Evolutionary conservation across 495 filamentous ascomycete species (phyloP).

Genomic region (Jackrogersella multiformis): DNA sequence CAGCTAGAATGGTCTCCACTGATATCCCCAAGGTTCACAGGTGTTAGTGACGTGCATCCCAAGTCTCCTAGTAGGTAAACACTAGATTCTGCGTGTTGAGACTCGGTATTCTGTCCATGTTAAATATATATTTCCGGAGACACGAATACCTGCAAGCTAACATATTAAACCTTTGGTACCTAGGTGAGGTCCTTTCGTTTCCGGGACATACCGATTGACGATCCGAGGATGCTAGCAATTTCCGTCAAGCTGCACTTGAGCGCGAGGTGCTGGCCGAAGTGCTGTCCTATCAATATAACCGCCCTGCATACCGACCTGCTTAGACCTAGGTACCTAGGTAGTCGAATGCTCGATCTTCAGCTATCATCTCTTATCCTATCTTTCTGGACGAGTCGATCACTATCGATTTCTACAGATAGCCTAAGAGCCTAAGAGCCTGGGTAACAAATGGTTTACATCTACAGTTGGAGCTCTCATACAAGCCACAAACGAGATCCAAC

Average conservation of each 20-base stretch:
- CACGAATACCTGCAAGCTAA: neutral
- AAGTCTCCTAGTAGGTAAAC: neutral
- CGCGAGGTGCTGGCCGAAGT: neutral
- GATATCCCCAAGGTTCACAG: neutral
- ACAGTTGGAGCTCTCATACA: constrained; percentile 18
- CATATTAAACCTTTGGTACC: neutral
- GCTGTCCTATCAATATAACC: neutral
- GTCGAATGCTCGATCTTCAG: constrained; percentile 7
- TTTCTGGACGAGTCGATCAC: constrained; percentile 17
- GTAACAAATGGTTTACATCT: neutral
- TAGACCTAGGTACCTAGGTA: no score
- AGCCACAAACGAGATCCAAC: neutral
- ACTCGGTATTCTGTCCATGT: constrained; percentile 10
- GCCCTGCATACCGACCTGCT: constrained; percentile 2
- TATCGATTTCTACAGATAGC: constrained; percentile 2
- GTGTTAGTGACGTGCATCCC: neutral
- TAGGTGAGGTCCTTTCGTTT: neutral
- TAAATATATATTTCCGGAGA: neutral
- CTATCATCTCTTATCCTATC: constrained; percentile 1
- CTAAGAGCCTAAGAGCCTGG: neutral
- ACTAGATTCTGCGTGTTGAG: constrained; percentile 21
- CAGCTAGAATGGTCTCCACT: neutral
- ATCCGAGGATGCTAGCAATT: neutral
- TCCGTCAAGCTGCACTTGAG: neutral
- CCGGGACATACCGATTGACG: neutral